Evolutionary conservation across 305 asterid genomes (phyloP), one percentile per base, ranked within the genome.

Genomic region (Fraxinus angustifolia): DNA sequence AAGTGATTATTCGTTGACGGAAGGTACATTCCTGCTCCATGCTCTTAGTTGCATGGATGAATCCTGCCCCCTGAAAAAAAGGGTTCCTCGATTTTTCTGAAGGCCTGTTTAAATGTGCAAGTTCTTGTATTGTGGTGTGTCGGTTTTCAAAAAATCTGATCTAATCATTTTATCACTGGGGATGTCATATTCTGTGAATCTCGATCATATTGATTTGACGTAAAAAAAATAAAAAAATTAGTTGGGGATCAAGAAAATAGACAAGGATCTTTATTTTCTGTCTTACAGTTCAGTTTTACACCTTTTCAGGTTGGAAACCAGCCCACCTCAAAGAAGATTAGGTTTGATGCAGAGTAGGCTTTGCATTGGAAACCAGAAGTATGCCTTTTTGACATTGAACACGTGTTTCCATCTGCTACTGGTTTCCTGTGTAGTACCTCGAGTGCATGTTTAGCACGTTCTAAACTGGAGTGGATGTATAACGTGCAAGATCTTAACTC

Each of bases 281-380:
- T n/a, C 26, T 19, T 26, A 70, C 10, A 6, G 12, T 45, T 42
- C 28, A 17, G 21, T 67, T 76, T 34, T 35, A 33, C 42, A 5
- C 31, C 73, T 1, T 73, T 53, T 70, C 81, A 87, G 91, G 88
- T 84, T 75, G 91, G 87, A 65, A 35, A 8, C 82, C 85, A 80
- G 30, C 53, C 87, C 36, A 82, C 83, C 28, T 86, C 91, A 19
- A 87, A 89, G 87, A 89, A 89, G 88, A 89, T 83, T 70, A 89
- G 68, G 71, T 89, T 89, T 30, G 88, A 82, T 6, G 73, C 23
- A 34, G 86, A 85, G 38, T 85, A 85, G 76, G 75, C 34, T 36
- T 11, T 48, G 74, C 28, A 23, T 11, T 11, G 73, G 17, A 19
- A 67, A 67, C 35, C 17, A 28, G 73, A 67, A 67, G 17, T 11